Percentiles rank a stretch among this genome's conserved stretches.
Evolutionary conservation across 2,329 filamentous ascomycete genomes (phyloP).

Genomic region (Cladosporium sp.): DNA sequence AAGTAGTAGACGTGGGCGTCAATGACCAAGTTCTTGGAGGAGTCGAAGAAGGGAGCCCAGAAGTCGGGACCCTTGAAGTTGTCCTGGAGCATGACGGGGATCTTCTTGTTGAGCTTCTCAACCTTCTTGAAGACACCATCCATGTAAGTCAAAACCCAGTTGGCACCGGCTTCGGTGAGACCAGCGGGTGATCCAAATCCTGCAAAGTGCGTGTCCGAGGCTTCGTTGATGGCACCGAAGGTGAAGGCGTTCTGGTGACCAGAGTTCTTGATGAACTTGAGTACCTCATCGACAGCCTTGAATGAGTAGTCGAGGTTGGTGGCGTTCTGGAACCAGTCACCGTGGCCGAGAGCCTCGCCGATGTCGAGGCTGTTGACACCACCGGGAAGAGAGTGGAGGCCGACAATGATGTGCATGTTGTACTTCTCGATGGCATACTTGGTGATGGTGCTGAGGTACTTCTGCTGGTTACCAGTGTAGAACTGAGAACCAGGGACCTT

Average conservation of each 20-base stretch:
- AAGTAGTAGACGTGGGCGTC: constrained; percentile 40
- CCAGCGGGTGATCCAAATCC: constrained; percentile 39
- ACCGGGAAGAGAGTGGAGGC: constrained; percentile 38
- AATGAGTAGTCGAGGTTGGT: constrained; percentile 40
- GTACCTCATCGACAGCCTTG: constrained; percentile 36
- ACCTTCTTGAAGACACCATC: constrained; percentile 34
- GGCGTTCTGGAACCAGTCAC: constrained; percentile 41
- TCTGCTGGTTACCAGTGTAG: constrained; percentile 39
- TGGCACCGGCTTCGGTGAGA: constrained; percentile 35
- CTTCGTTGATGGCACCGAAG: constrained; percentile 44
- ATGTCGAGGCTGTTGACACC: constrained; percentile 39
- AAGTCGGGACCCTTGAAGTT: constrained; percentile 33
- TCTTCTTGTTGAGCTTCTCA: constrained; percentile 32
- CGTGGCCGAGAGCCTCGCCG: constrained; percentile 35
- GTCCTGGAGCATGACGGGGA: constrained; percentile 41
- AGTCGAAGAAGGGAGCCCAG: constrained; percentile 35
- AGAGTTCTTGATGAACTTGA: constrained; percentile 39
- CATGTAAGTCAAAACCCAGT: constrained; percentile 41
- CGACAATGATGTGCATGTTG: constrained; percentile 42
- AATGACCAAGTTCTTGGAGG: constrained; percentile 36
- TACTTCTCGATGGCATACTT: constrained; percentile 42
- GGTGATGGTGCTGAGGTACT: constrained; percentile 37
- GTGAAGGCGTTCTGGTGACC: constrained; percentile 38
- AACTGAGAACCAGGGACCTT: constrained; percentile 39
- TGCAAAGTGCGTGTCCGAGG: constrained; percentile 38